Conservation (phyloP, 2,329 filamentous ascomycete genomes). For the Colletotrichum godetiae region DNA sequence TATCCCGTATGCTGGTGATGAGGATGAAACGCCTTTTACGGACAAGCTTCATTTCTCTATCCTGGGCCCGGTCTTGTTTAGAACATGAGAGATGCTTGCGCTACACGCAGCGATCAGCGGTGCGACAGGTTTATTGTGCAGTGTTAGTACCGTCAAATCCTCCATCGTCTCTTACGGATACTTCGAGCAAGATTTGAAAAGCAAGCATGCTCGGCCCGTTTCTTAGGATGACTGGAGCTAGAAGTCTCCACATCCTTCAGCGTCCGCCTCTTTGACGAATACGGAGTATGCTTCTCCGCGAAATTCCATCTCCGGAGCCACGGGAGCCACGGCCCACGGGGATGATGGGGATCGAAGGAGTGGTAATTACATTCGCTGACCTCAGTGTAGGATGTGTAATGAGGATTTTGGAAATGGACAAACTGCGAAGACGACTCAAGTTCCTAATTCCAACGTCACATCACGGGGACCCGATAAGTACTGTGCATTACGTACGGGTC, state of each 20-base stretch:
- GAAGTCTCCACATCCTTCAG: slow-evolving; percentile 31
- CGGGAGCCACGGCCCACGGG: not conserved
- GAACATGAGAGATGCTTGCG: too few relatives aligned
- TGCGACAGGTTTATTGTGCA: not conserved
- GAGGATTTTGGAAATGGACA: not conserved
- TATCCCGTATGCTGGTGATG: not conserved
- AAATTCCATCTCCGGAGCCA: not conserved
- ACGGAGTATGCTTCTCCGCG: slow-evolving; percentile 7
- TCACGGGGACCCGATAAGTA: not conserved
- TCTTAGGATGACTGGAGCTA: not conserved
- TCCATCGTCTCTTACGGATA: not conserved
- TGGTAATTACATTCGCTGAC: not conserved
- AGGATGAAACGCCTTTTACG: not conserved
- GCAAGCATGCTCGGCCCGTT: slow-evolving; percentile 18
- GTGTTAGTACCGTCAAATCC: not conserved
- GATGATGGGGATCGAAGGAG: not conserved
- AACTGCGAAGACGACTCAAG: not conserved
- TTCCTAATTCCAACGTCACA: not conserved
- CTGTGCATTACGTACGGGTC: too few relatives aligned
- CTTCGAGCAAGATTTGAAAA: not conserved
- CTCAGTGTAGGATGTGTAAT: not conserved
- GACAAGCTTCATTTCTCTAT: too few relatives aligned
- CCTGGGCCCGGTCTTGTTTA: too few relatives aligned
- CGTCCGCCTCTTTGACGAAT: not conserved
- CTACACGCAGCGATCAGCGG: slow-evolving; percentile 17